Conservation (phyloP, 2,329 filamentous ascomycete species). For the Botrytis tulipae region DNA sequence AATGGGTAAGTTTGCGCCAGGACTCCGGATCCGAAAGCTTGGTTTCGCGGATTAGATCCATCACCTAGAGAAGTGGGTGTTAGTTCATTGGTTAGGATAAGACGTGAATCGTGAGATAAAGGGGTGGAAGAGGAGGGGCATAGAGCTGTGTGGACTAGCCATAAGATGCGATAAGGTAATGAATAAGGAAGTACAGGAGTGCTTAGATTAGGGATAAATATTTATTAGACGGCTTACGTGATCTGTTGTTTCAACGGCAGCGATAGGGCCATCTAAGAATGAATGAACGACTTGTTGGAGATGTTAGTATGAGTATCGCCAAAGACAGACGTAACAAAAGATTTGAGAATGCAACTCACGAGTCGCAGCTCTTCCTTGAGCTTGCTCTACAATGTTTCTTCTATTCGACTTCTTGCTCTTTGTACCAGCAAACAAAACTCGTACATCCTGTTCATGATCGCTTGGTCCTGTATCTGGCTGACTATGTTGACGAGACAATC, state of each 20-base stretch:
- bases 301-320: not conserved
- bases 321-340: not conserved
- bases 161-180: not conserved
- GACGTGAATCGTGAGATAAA: not conserved
- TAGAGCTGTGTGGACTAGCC: not conserved
- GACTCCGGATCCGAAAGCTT: conserved; percentile 75
- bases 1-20: conserved; percentile 80
- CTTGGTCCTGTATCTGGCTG: conserved; percentile 28
- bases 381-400: conserved; percentile 79
- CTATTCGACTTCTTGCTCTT: conserved; percentile 91
- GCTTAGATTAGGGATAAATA: not conserved
- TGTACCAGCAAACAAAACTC: conserved; percentile 78
- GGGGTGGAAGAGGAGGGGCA: too few relatives aligned
- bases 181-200: not conserved
- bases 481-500: conserved; percentile 36
- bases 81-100: not conserved
- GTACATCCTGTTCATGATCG: conserved; percentile 68
- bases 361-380: conserved; percentile 56
- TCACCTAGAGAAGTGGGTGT: conserved; percentile 31
- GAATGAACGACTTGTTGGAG: conserved; percentile 56
- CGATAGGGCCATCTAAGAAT: conserved; percentile 75
- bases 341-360: conserved; percentile 27
- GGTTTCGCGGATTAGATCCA: conserved; percentile 73
- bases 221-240: conserved; percentile 48
- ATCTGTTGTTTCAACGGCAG: conserved; percentile 85